Evolutionary conservation across 306 rosid genomes (phyloP), one percentile per base, ranked within the genome.

Genomic region (Inga oerstediana): DNA sequence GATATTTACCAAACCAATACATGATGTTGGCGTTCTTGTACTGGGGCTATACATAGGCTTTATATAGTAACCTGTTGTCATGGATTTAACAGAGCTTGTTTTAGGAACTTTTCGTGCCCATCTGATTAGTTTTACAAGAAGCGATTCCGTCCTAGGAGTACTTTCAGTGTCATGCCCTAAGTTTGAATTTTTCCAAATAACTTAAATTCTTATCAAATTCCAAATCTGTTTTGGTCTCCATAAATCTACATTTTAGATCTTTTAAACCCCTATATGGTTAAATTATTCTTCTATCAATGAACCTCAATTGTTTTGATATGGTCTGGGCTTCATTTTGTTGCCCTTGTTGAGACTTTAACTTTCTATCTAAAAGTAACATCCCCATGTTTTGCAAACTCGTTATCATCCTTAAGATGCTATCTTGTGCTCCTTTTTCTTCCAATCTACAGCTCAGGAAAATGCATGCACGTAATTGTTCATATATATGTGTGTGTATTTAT

Each of bases 381-480:
- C 1, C 45, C 43, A 64, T 64, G 19, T 54, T 48, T 65, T 85
- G 19, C 58, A 46, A 15, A 66, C 62, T 64, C 58, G 17, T 75
- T 32, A 19, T 39, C 62, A n/a, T 84, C 51, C 48, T 64, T 71
- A 62, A 32, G 79, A 78, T 69, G 54, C 35, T 27, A 46, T 82
- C 49, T 46, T 67, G 24, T 51, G 20, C 49, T 32, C 45, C 41
- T 30, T 74, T 46, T 77, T 77, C 24, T 48, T 59, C 30, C n/a
- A 37, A 16, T 14, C 73, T 68, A 16, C 12, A 14, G 43, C 66
- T 49, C 17, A 41, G 19, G 32, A 59, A 68, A 35, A 56, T 83
- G 75, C 73, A 73, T 65, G 32, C 22, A 80, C 44, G 48, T 86
- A 49, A 54, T 67, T 41, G 61, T 80, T 43, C 62, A 74, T 27